Conservation (phyloP, 2,329 filamentous ascomycete genomes). For the Cladophialophora psammophila region DNA sequence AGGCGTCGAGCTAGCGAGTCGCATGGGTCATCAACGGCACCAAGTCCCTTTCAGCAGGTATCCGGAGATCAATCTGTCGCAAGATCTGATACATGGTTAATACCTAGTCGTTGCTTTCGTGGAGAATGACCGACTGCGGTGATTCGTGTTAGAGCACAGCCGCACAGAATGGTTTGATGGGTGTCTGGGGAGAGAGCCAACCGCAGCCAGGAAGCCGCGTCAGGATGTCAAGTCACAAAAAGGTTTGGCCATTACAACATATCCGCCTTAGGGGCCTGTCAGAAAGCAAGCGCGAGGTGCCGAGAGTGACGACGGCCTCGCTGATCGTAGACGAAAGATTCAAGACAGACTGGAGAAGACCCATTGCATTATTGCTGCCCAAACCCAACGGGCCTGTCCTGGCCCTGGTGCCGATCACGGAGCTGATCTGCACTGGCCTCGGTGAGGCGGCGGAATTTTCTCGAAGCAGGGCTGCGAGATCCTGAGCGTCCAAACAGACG, state of each 20-base stretch:
- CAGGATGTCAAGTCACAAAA: conserved; percentile 9
- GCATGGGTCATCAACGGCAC: conserved; percentile 6
- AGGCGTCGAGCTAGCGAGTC: conserved; percentile 31
- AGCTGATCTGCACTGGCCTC: conserved; percentile 33
- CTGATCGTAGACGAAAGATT: conserved; percentile 11
- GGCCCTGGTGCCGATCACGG: conserved; percentile 32
- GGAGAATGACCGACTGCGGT: not conserved
- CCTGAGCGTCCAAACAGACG: not conserved
- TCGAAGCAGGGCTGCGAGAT: conserved; percentile 19
- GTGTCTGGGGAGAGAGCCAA: not conserved
- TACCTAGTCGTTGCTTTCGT: not conserved
- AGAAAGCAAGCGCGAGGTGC: conserved; percentile 1
- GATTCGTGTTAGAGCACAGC: not conserved
- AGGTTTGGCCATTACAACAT: conserved; percentile 13
- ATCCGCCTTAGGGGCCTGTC: not conserved
- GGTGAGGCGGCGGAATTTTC: conserved; percentile 32
- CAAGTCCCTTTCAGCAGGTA: conserved; percentile 7
- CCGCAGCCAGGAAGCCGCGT: not conserved
- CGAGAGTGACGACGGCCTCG: conserved; percentile 15
- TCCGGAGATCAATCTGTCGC: conserved; percentile 1
- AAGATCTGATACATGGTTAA: not conserved
- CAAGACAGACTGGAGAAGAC: conserved; percentile 22
- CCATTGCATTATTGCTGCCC: conserved; percentile 30
- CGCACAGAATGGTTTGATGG: not conserved
- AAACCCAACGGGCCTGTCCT: conserved; percentile 25